Evolutionary conservation across 106 monocot genomes (phyloP).

Genomic region (Xerophyta viscosa): DNA sequence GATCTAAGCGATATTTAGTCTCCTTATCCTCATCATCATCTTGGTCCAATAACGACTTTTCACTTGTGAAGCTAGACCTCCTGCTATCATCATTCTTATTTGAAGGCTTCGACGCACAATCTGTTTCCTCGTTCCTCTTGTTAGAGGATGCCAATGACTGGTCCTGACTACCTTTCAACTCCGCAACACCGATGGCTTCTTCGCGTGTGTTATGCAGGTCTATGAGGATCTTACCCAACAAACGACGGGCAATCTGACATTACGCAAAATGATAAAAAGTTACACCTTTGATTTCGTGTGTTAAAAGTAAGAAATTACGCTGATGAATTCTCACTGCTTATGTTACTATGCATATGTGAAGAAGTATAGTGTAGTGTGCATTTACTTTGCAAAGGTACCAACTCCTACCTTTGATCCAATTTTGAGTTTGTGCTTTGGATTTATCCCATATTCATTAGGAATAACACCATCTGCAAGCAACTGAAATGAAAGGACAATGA

Average conservation of each 20-base stretch:
- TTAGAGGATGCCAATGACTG: constrained; percentile 17
- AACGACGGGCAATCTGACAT: constrained; percentile 76
- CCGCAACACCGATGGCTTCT: constrained; percentile 86
- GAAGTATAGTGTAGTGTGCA: too few relatives aligned
- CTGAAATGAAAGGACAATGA: constrained; percentile 19
- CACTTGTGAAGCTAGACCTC: constrained; percentile 52
- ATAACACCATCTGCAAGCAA: constrained; percentile 97
- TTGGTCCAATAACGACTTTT: constrained; percentile 76
- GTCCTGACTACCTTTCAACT: constrained; percentile 47
- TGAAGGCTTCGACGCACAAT: constrained; percentile 25
- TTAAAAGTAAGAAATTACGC: too few relatives aligned
- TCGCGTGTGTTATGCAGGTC: constrained; percentile 92
- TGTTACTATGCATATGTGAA: too few relatives aligned
- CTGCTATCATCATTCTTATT: constrained; percentile 59
- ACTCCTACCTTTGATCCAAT: constrained; percentile 91
- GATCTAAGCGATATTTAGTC: constrained; percentile 94
- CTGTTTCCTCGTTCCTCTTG: constrained; percentile 40
- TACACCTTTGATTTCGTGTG: too few relatives aligned
- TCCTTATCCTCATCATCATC: constrained; percentile 97
- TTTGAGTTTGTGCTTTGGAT: constrained; percentile 92
- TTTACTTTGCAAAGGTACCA: not conserved
- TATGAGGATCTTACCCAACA: constrained; percentile 91
- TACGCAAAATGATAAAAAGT: too few relatives aligned
- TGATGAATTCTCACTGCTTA: too few relatives aligned
- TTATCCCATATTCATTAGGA: constrained; percentile 97